Base-by-base conservation (phyloP, 345 rosid species). In the Sisymbrium irio region DNA sequence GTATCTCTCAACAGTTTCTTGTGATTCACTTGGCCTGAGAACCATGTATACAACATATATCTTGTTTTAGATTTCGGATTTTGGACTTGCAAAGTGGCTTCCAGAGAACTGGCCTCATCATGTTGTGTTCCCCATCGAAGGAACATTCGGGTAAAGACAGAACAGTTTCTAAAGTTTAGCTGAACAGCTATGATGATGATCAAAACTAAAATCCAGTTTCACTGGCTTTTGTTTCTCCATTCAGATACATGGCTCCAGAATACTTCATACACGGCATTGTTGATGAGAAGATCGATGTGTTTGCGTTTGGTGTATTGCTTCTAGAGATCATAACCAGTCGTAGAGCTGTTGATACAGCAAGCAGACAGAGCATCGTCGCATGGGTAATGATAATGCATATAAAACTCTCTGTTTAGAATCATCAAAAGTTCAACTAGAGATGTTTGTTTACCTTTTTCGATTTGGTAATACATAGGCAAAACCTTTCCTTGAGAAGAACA, bases 81-180 rank as follows among this genome's bases (percentile, higher is more conserved):
- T 91, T 30, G 98, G 98, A 57, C 80, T 91, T 49, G 98, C 98
- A 11, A 94, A 94, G 78, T 94, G 98, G 98, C 96, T 93, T 0
- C 98, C 98, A 13, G 94, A 91, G 61, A 93, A 88, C 64, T 93
- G 98, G 91, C 74, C 83, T 82, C 89, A 91, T 74, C 98, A 88
- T 67, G 82, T 88, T 46, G 92, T 91, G 27, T 89, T 79, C 80
- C 97, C 94, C 0, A 89, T 93, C 11, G 98, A 91, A 74, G 98
- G 97, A 75, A 93, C 98, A 50, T 89, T 94, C 56, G 98, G 98
- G 98, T 89, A 63, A 66, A 65, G 50, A 51, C 59, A 20, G 18
- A 49, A 28, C 19, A 4, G 9, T 14, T 73, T 12, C 2, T 12
- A 36, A 60, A 59, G 55, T 27, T 45, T 19, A 4, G 0, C 15